Base-by-base conservation (phyloP, 148 eudicot species). In the Fagopyrum tataricum region DNA sequence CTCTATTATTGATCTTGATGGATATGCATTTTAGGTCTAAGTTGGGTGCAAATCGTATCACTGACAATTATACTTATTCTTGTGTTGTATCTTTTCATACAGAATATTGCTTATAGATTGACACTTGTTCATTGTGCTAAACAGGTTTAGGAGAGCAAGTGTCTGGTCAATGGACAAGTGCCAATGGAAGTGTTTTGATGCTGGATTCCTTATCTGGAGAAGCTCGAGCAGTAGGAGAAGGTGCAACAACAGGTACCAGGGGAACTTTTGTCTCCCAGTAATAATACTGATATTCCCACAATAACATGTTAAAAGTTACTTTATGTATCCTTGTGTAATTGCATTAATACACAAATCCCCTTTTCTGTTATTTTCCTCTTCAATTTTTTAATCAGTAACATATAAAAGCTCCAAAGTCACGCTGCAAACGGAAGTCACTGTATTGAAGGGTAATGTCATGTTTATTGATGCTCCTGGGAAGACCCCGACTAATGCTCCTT, bases 151-250 rank as follows among this genome's bases (percentile, higher is more conserved):
- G 71, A 75, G 85, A 81, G 74, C 82, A 76, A 79, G 83, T 56
- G 70, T 55, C 76, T 71, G 97, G 97, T 44, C 83, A 52, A 43
- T 92, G 97, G 97, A 79, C 72, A 6, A 90, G 91, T 87, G 76
- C 78, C 72, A 81, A 92, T 79, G 82, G 74, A 77, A 90, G 90
- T 78, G 80, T 90, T 58, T 44, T 92, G 39, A 78, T 75, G 61
- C 79, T 92, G 52, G 90, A 92, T 69, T 80, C 73, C 40, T 67
- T 74, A 44, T 82, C 97, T 15, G 97, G 97, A 73, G 82, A 85
- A 80, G 95, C 96, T 62, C 82, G 85, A 79, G 96, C 93, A 46
- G 73, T 81, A 41, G 96, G 85, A 62, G 90, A 82, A 83, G 97
- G 97, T 69, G 75, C 79, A 59, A 76, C 91, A 9, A 77, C 74